Evolutionary conservation across 2,329 filamentous ascomycete genomes (phyloP), one percentile per base, ranked within the genome.

Genomic region (Lasiodiplodia gonubiensis): DNA sequence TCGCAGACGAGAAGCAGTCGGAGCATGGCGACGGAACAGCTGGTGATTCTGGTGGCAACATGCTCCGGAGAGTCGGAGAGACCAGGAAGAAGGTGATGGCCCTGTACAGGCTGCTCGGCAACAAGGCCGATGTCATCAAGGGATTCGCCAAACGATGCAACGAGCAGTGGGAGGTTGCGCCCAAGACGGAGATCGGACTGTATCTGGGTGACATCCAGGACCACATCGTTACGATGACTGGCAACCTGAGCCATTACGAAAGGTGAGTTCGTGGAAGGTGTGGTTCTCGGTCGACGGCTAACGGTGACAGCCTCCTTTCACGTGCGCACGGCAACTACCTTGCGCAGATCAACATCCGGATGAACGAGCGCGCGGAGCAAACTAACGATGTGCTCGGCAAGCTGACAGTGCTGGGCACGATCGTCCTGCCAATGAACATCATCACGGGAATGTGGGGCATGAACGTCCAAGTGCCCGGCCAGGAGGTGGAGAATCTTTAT

Each of bases 81-180:
- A 97, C 93, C 77, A 88, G 95, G 72, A 98, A 98, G 84, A 94
- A 94, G 77, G 95, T 99, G 71, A 99, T 99, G 94, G 90, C 92
- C 42, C 84, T 99, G 55, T 98, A 97, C 77, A 88, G 95, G 61
- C 84, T 99, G 53, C 83, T 99, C 21, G 95, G 95, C 66, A 98
- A 97, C 80, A 99, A 99, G 81, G 95, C 95, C 60, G 95, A 99
- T 78, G 95, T 99, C 68, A 98, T 99, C 84, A 98, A 98, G 81
- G 95, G 95, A 1, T 99, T 99, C 75, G 95, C 95, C 5, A 99
- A 99, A 82, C 87, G 95, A 16, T 99, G 95, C 82, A 99, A 97
- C 76, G 94, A 99, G 82, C 91, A 96, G 71, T 99, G 94, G 93
- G 92, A 97, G 73, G 92, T 99, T 68, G 94, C 95, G 6, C 95